Base-by-base conservation (phyloP, 192 early-diverging fungal species). In the Mortierella antarctica region DNA sequence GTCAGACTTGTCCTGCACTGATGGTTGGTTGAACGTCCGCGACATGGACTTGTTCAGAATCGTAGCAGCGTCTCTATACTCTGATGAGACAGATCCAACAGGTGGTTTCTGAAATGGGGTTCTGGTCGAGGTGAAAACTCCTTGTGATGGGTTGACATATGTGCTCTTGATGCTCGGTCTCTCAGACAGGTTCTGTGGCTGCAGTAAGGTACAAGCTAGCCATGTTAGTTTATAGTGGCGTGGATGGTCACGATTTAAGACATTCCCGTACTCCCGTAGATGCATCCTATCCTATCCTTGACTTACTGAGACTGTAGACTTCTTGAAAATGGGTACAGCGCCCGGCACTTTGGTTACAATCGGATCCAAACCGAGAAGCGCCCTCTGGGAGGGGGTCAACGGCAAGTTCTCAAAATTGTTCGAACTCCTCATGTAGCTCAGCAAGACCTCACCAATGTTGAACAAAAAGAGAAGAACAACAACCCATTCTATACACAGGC, bases 21-120 rank as follows among this genome's bases (percentile, higher is more conserved):
- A 57, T 7, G 40, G 14, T 7, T 67, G 65, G 65, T 80, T 71
- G 49, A 80, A 80, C 4, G 63, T 56, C 18, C 77, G 63, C 2
- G 77, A 65, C 65, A 72, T 72, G 12, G 77, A 80, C 39, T 72
- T 80, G 70, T 68, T 80, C 54, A 80, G 18, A 58, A 80, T 80
- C 5, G 59, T 80, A 14, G 70, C 57, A 17, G 77, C 77, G 49
- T 80, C 77, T 39, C 63, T 79, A 23, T 65, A 70, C 39, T 67
- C 75, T 7, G 64, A 56, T 2, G 51, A 42, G 44, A 41, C 20
- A 8, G 56, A 39, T 23, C 50, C 56, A 6, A 49, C 69, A 9
- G 23, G 15, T 4, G 75, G 45, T 39, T 69, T 76, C 48, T 76
- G 74, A 54, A 76, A 69, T 5, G 66, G 54, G 3, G 75, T 48